A percentile compares a stretch with the other conserved stretches of the same genome.
phyloP scores from a whole-genome alignment of 2,329 filamentous ascomycete genomes.

The Nannizzia gypsea region DNA sequence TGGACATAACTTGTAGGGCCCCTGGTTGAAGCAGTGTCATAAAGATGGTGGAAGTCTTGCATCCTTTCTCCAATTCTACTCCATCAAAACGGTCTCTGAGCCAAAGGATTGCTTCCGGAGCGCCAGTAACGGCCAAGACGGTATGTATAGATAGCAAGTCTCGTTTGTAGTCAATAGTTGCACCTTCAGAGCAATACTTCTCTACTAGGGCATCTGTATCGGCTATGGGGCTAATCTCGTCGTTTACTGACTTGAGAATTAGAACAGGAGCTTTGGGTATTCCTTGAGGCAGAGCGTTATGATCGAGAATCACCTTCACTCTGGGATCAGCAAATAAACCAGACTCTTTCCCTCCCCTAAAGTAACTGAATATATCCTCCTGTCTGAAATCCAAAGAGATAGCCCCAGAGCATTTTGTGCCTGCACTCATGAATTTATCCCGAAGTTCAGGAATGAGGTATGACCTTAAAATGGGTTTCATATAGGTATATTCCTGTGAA shows the following conservation, averaged over 20 bases:
- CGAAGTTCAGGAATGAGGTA: conserved; percentile 14
- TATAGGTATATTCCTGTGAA: conserved; percentile 19
- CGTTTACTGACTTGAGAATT: conserved; percentile 40
- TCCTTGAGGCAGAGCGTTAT: conserved; percentile 27
- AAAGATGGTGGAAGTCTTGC: conserved; percentile 3
- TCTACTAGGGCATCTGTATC: conserved; percentile 36
- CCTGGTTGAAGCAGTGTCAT: conserved; percentile 8
- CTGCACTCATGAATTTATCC: conserved; percentile 17
- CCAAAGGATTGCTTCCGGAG: conserved; percentile 24
- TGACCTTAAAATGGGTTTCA: conserved; percentile 13
- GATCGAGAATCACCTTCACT: conserved; percentile 14
- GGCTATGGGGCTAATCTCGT: conserved; percentile 35
- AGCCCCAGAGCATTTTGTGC: conserved; percentile 16
- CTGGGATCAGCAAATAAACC: conserved; percentile 14
- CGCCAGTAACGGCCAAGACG: conserved; percentile 25
- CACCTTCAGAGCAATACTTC: conserved; percentile 33
- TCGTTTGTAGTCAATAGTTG: conserved; percentile 34
- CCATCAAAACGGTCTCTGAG: conserved; percentile 18
- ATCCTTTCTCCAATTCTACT: conserved; percentile 1
- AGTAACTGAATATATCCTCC: conserved; percentile 18
- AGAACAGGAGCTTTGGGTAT: conserved; percentile 39
- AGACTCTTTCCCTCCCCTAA: conserved; percentile 11
- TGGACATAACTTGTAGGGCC: conserved; percentile 8
- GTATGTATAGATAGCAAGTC: conserved; percentile 36
- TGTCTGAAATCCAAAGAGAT: conserved; percentile 14